A percentile compares a stretch with the other conserved stretches of the same genome.
Evolutionary conservation across 352 stramenopile species (phyloP).

Genomic region (Globisporangium rhizosaccharum): DNA sequence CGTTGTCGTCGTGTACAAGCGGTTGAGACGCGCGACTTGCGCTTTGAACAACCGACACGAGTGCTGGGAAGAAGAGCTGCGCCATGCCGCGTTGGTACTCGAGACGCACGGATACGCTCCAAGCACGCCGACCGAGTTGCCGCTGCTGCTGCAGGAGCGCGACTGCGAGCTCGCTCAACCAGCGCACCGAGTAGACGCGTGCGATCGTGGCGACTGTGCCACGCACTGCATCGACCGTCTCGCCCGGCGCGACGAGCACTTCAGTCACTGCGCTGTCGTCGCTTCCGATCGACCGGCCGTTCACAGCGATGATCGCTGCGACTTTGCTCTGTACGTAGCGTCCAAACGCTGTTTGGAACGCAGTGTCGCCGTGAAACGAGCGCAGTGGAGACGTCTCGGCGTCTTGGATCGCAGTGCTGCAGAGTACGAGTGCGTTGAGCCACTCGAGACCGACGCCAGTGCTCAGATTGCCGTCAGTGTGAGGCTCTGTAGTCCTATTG

Average conservation of each 20-base stretch:
- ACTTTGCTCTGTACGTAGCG: slow-evolving; percentile 23
- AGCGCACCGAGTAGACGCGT: slow-evolving; percentile 16
- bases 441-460: neutral
- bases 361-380: neutral
- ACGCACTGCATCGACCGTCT: slow-evolving; percentile 18
- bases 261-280: slow-evolving; percentile 9
- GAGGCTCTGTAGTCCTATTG: too few species aligned
- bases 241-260: slow-evolving; percentile 15
- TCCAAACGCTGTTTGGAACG: slow-evolving; percentile 23
- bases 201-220: slow-evolving; percentile 21
- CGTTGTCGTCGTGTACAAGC: neutral
- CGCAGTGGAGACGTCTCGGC: neutral
- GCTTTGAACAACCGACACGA: slow-evolving; percentile 7
- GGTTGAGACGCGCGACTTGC: neutral
- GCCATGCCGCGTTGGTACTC: slow-evolving; percentile 19
- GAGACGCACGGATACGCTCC: neutral
- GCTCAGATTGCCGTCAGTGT: too few species aligned
- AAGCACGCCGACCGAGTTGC: neutral
- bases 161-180: slow-evolving; percentile 19
- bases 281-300: slow-evolving; percentile 35
- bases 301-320: slow-evolving; percentile 17
- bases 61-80: slow-evolving; percentile 30
- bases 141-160: slow-evolving; percentile 16
- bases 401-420: neutral
- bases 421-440: slow-evolving; percentile 3